These are phyloP conservation scores for Paxillus ammoniavirescens DNA, from an alignment of 768 basidiomycete species.

Conservation along the genomic window DNA sequence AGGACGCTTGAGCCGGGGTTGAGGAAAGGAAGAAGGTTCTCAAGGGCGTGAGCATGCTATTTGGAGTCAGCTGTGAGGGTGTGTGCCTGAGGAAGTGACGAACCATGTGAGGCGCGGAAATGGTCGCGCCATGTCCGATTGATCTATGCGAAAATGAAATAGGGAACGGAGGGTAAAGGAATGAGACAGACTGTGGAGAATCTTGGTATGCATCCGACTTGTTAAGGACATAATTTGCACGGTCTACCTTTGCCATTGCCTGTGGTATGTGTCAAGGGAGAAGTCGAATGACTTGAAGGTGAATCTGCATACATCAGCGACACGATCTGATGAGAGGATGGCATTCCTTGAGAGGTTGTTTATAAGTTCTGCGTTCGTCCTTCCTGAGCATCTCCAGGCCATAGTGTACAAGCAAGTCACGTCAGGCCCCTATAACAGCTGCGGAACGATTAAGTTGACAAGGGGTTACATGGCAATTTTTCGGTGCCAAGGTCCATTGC, in stretches of 20 bases:
- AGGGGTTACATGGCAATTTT: too few relatives aligned
- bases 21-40: conserved; percentile 74
- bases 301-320: conserved; percentile 48
- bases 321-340: conserved; percentile 55
- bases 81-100: conserved; percentile 2
- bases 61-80: not conserved
- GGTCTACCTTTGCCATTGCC: conserved; percentile 72
- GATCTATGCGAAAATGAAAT: conserved; percentile 37
- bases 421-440: too few relatives aligned
- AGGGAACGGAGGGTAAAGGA: conserved; percentile 1
- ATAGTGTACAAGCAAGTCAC: conserved; percentile 42
- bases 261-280: conserved; percentile 20
- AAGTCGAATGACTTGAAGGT: not conserved
- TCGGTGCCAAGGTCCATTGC: too few relatives aligned
- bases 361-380: conserved; percentile 71
- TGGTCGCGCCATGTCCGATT: conserved; percentile 87
- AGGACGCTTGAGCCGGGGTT: conserved; percentile 72
- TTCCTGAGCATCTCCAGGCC: conserved; percentile 82
- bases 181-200: conserved; percentile 61
- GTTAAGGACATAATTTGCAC: conserved; percentile 62
- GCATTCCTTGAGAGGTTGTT: conserved; percentile 54
- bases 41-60: conserved; percentile 83
- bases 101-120: conserved; percentile 97
- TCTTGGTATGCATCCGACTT: conserved; percentile 66
- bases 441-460: too few relatives aligned